Percentiles rank a stretch among this genome's conserved stretches.
These are phyloP conservation scores for Fusarium luffae DNA, from an alignment of 2,329 filamentous ascomycete species.

Conservation along the genomic window DNA sequence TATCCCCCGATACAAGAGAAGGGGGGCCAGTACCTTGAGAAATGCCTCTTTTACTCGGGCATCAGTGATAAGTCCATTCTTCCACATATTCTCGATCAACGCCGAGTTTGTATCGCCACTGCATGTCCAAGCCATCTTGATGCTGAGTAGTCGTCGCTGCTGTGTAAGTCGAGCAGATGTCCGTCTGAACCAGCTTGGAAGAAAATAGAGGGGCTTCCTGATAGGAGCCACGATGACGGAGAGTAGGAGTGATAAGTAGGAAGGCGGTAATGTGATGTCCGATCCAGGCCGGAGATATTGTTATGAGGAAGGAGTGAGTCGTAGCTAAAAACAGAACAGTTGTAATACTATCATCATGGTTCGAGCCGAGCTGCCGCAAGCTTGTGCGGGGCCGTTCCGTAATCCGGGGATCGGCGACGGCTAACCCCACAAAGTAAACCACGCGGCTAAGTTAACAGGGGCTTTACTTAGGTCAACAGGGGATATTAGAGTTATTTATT, in stretches of 20 bases:
- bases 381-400: constrained; percentile 43
- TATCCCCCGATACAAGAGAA: neutral
- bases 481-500: neutral
- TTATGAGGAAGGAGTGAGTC: neutral
- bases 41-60: constrained; percentile 82
- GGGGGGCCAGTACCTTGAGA: constrained; percentile 64
- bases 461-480: constrained; percentile 12
- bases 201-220: constrained; percentile 5
- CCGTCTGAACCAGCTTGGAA: neutral
- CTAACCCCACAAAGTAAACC: constrained; percentile 34
- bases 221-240: constrained; percentile 27
- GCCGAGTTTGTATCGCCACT: constrained; percentile 78
- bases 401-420: constrained; percentile 37
- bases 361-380: constrained; percentile 25
- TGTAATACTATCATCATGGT: constrained; percentile 35
- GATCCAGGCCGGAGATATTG: neutral
- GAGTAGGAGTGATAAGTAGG: neutral
- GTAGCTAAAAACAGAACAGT: neutral
- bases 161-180: constrained; percentile 10
- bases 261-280: no score
- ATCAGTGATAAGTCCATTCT: constrained; percentile 77
- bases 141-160: constrained; percentile 3
- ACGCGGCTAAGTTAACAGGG: constrained; percentile 3
- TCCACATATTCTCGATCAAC: constrained; percentile 81
- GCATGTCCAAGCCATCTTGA: constrained; percentile 88